Conservation (phyloP, 2,329 filamentous ascomycete species). For the Sporothrix globosa region DNA sequence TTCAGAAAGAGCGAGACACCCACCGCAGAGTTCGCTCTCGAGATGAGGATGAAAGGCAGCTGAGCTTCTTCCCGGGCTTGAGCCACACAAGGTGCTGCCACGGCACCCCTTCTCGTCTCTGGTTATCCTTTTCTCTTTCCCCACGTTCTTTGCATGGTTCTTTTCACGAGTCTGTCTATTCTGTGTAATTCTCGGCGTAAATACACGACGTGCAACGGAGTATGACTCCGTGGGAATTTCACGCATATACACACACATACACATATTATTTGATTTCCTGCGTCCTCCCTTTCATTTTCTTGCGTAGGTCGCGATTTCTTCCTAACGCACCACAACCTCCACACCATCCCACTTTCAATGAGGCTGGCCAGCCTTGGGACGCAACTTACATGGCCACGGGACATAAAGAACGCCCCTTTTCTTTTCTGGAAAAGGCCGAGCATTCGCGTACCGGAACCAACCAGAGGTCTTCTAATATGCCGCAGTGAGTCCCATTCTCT, state of each 20-base stretch:
- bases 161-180: background rate
- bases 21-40: too few relatives aligned
- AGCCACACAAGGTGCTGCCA: background rate
- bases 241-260: too few relatives aligned
- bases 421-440: background rate
- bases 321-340: background rate
- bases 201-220: background rate
- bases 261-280: background rate
- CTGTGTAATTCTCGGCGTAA: background rate
- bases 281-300: background rate
- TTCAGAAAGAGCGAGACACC: too few relatives aligned
- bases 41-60: too few relatives aligned
- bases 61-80: background rate
- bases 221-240: conserved; percentile 7
- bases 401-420: background rate
- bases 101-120: conserved; percentile 2
- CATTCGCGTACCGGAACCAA: conserved; percentile 9
- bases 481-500: too few relatives aligned
- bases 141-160: conserved; percentile 6
- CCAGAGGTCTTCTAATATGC: background rate
- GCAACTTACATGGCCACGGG: conserved; percentile 3
- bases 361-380: conserved; percentile 31
- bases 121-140: too few relatives aligned
- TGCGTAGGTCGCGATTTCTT: conserved; percentile 5
- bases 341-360: conserved; percentile 18